These are phyloP conservation scores for Mangifera indica DNA, from an alignment of 345 rosid species.

Conservation along the genomic window DNA sequence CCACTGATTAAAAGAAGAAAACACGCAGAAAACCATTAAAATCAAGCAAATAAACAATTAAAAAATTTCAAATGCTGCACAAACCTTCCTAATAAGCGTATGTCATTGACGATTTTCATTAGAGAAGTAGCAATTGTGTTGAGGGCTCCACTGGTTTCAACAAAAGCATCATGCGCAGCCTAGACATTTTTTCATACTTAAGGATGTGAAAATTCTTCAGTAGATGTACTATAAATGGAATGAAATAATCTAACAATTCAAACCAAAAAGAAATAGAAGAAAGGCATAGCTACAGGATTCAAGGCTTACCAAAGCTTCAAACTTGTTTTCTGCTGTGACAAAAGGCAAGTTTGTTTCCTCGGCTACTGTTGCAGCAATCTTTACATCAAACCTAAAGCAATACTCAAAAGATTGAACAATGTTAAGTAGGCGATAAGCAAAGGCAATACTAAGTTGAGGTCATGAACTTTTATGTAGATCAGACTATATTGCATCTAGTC, in stretches of 20 bases:
- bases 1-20: conserved; percentile 54
- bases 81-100: conserved; percentile 86
- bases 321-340: conserved; percentile 93
- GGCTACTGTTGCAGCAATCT: conserved; percentile 90
- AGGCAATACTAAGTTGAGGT: background rate
- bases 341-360: conserved; percentile 88
- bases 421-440: background rate
- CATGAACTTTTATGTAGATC: background rate
- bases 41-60: conserved; percentile 6
- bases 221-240: background rate
- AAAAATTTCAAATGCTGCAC: conserved; percentile 7
- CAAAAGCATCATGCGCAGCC: conserved; percentile 99
- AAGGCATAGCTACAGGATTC: conserved; percentile 3
- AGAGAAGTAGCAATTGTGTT: conserved; percentile 77
- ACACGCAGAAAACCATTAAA: conserved; percentile 25
- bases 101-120: conserved; percentile 94
- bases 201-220: conserved; percentile 18
- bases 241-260: background rate
- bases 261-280: conserved; percentile 4
- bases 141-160: conserved; percentile 91
- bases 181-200: conserved; percentile 31
- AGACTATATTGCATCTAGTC: background rate
- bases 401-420: conserved; percentile 2
- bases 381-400: conserved; percentile 73
- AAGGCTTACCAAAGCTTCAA: conserved; percentile 89